phyloP scores from a whole-genome alignment of 192 early-diverging fungal species.

The Linnemannia exigua region DNA sequence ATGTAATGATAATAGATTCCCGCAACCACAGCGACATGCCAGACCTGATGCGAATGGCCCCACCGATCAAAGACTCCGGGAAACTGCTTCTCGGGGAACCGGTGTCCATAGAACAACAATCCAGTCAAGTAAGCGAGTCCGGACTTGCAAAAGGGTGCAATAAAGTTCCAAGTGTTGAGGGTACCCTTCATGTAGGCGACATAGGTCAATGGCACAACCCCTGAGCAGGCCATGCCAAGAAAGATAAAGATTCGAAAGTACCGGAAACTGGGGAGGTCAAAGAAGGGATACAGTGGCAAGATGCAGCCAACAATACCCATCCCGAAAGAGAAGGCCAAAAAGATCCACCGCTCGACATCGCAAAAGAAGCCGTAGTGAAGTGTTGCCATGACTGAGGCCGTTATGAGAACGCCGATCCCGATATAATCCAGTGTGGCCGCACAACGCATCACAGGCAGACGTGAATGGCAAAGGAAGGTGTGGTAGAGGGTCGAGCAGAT shows the following conservation, averaged over 20 bases:
- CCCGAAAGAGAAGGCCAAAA: constrained; percentile 57
- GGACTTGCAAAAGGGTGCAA: constrained; percentile 64
- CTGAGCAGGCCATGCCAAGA: constrained; percentile 64
- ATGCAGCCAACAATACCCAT: constrained; percentile 65
- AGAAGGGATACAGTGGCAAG: constrained; percentile 68
- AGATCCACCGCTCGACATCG: constrained; percentile 64
- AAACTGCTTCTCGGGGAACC: constrained; percentile 72
- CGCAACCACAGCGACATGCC: constrained; percentile 73
- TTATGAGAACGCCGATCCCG: constrained; percentile 74
- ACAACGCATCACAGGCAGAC: constrained; percentile 63
- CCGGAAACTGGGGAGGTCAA: constrained; percentile 64
- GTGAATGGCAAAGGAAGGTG: constrained; percentile 72
- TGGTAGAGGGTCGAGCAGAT: constrained; percentile 74
- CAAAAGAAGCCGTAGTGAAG: constrained; percentile 74
- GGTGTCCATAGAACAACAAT: constrained; percentile 73
- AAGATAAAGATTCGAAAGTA: constrained; percentile 71
- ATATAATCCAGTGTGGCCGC: constrained; percentile 76
- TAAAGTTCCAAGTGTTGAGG: constrained; percentile 58
- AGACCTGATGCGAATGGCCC: constrained; percentile 73
- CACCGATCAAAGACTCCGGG: constrained; percentile 71
- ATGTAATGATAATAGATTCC: constrained; percentile 76
- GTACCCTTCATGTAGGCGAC: constrained; percentile 61
- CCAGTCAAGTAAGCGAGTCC: constrained; percentile 68
- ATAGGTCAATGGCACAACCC: constrained; percentile 66
- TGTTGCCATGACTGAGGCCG: constrained; percentile 67